Percentiles rank a stretch among this genome's conserved stretches.
phyloP scores from a whole-genome alignment of 75 land plant genomes.

The Sequoiadendron giganteum region DNA sequence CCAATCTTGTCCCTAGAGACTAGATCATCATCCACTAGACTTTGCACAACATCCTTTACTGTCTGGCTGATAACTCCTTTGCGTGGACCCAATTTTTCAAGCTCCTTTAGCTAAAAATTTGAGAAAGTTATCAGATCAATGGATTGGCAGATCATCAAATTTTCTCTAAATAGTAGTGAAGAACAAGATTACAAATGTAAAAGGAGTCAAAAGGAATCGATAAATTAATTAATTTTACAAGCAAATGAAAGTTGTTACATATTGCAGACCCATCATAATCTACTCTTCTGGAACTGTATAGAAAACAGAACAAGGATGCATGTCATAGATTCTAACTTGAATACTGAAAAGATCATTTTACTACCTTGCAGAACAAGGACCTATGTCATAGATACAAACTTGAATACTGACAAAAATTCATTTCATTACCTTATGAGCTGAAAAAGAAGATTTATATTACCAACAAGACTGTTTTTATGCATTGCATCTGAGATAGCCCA shows the following conservation, averaged over 20 bases:
- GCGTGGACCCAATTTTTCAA: constrained; percentile 90
- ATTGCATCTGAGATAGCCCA: neutral
- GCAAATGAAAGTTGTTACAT: neutral
- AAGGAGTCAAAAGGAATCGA: neutral
- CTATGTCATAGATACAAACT: neutral
- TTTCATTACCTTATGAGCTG: neutral
- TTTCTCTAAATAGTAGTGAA: neutral
- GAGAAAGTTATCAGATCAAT: neutral
- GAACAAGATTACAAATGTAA: neutral
- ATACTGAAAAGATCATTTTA: neutral
- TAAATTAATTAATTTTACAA: neutral
- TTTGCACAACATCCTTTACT: constrained; percentile 94
- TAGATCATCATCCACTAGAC: constrained; percentile 92
- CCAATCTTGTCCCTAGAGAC: constrained; percentile 93
- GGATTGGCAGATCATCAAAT: neutral
- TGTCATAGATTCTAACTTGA: neutral
- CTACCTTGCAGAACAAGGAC: neutral
- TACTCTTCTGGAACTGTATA: neutral
- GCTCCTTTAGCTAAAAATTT: constrained; percentile 72
- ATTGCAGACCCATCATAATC: neutral
- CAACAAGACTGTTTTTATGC: neutral
- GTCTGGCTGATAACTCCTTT: constrained; percentile 95
- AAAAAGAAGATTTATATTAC: neutral
- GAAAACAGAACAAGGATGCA: neutral
- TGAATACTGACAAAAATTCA: neutral